Evolutionary conservation across 495 filamentous ascomycete genomes (phyloP).

Genomic region (Pseudotulostoma volvatum): DNA sequence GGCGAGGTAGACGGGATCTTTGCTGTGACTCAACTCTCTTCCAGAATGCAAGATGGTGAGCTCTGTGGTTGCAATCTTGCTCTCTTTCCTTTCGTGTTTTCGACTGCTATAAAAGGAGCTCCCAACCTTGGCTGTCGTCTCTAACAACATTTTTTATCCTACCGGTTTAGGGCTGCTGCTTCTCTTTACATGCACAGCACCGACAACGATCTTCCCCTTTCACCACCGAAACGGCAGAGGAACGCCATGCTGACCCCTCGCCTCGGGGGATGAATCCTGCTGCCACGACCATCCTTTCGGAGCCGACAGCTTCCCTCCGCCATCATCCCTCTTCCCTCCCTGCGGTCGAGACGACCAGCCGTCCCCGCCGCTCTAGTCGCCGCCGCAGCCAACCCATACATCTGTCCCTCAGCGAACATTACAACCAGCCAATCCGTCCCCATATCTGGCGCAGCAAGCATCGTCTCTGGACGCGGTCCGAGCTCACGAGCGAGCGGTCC

Average conservation of each 20-base stretch:
- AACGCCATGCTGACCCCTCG: constrained; percentile 1
- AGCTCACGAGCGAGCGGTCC: constrained; percentile 32
- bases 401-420: constrained; percentile 26
- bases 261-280: neutral
- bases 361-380: constrained; percentile 7
- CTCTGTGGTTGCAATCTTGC: neutral
- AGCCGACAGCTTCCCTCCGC: too few species aligned
- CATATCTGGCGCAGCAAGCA: constrained; percentile 37
- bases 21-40: too few species aligned
- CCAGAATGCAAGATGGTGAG: constrained; percentile 7
- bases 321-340: constrained; percentile 1
- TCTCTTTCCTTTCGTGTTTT: neutral
- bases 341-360: constrained; percentile 6
- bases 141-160: too few species aligned
- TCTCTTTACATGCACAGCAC: constrained; percentile 3
- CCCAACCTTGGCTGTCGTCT: neutral
- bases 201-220: neutral
- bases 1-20: too few species aligned
- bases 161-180: constrained; percentile 5
- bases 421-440: constrained; percentile 32
- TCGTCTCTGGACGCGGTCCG: constrained; percentile 33
- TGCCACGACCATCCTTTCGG: neutral
- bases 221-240: constrained; percentile 2
- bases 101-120: neutral
- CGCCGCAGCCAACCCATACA: neutral